Evolutionary conservation across 2,329 filamentous ascomycete species (phyloP).

Genomic region (Clonostachys chloroleuca): DNA sequence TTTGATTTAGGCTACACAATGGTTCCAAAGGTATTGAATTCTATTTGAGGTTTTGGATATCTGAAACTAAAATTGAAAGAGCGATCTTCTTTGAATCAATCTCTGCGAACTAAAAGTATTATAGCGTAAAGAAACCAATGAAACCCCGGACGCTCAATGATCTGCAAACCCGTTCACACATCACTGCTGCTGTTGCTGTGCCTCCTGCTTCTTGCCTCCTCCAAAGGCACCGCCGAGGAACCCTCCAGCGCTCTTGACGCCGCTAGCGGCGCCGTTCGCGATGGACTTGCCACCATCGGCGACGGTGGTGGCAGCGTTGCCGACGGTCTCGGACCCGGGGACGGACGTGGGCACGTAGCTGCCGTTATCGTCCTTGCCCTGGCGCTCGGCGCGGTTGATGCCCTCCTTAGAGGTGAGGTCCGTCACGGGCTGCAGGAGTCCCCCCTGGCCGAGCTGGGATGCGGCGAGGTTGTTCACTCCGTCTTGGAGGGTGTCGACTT

Average conservation of each 20-base stretch:
- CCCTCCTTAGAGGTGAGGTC: constrained; percentile 60
- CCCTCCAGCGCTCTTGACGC: constrained; percentile 19
- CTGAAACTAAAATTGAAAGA: too few relatives aligned
- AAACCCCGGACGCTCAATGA: too few relatives aligned
- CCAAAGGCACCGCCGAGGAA: constrained; percentile 20
- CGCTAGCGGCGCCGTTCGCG: constrained; percentile 13
- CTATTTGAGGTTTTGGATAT: too few relatives aligned
- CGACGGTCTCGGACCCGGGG: constrained; percentile 17
- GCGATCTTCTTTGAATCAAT: too few relatives aligned
- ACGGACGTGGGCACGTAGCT: constrained; percentile 30
- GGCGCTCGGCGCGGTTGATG: constrained; percentile 59
- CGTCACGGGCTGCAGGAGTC: constrained; percentile 59
- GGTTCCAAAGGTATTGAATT: too few relatives aligned
- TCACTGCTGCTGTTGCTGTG: background rate
- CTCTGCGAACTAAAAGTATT: too few relatives aligned
- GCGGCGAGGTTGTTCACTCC: constrained; percentile 58
- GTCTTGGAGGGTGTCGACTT: constrained; percentile 66
- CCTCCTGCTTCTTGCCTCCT: background rate
- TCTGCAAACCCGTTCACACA: too few relatives aligned
- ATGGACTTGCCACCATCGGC: constrained; percentile 23
- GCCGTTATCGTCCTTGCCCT: constrained; percentile 59
- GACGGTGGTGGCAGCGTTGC: constrained; percentile 15
- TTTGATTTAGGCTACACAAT: too few relatives aligned
- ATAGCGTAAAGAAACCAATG: too few relatives aligned
- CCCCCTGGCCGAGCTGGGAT: constrained; percentile 64